Evolutionary conservation across 75 land plant genomes (phyloP).

Genomic region (Cryptomeria japonica): DNA sequence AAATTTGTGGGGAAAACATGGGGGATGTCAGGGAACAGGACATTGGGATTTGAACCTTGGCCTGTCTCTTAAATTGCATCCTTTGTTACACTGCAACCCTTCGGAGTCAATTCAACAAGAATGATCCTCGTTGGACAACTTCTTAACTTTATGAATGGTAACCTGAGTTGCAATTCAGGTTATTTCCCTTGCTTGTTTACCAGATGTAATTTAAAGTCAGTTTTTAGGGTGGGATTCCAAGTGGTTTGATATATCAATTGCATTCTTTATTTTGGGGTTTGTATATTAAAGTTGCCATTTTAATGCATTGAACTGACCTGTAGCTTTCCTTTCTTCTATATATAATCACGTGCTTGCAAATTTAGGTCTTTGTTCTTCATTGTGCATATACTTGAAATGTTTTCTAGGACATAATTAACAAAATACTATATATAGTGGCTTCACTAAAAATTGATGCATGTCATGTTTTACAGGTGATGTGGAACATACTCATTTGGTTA

Average conservation of each 20-base stretch:
- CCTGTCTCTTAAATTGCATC: not conserved
- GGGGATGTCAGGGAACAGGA: not conserved
- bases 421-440: not conserved
- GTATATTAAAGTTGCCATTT: not conserved
- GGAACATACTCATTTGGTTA: slow-evolving; percentile 98
- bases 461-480: slow-evolving; percentile 74
- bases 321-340: not conserved
- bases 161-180: not conserved
- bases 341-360: not conserved
- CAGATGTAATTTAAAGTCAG: not conserved
- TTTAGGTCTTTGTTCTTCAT: not conserved
- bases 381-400: not conserved
- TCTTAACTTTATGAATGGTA: not conserved
- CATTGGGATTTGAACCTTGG: not conserved
- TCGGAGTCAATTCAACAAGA: not conserved
- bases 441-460: not conserved
- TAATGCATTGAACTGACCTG: not conserved
- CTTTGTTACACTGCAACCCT: not conserved
- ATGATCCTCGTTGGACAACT: not conserved
- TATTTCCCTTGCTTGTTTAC: not conserved
- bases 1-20: not conserved
- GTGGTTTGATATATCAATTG: not conserved
- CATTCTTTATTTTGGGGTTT: not conserved
- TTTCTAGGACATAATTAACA: not conserved
- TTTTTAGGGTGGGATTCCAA: not conserved